These are phyloP conservation scores for Dendrobium nobile DNA, from an alignment of 106 monocot species.

Conservation along the genomic window DNA sequence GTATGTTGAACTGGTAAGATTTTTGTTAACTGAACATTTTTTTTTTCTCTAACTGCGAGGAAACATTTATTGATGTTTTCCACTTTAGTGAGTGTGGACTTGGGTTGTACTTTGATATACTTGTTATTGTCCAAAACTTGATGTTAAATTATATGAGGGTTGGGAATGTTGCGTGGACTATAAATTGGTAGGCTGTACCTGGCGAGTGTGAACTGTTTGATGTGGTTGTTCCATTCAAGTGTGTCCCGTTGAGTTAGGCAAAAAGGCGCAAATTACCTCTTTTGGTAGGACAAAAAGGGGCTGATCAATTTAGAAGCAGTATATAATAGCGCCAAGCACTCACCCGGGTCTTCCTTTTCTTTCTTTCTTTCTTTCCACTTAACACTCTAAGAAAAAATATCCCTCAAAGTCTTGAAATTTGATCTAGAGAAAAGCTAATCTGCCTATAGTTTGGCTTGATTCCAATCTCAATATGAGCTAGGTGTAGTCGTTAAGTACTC, in stretches of 20 bases:
- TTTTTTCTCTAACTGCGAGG: background rate
- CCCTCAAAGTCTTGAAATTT: too few species aligned
- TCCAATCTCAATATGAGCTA: too few species aligned
- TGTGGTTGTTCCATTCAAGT: background rate
- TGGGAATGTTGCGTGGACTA: background rate
- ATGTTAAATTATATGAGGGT: background rate
- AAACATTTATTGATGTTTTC: background rate
- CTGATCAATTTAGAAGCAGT: background rate
- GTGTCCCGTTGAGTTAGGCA: background rate
- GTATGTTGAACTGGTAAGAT: conserved; percentile 89
- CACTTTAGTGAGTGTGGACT: background rate
- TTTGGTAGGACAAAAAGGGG: background rate
- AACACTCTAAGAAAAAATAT: too few species aligned
- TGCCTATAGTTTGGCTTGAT: too few species aligned
- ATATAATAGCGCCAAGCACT: background rate
- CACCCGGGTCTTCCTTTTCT: too few species aligned
- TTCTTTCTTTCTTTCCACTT: too few species aligned
- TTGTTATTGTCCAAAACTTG: background rate
- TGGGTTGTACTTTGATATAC: background rate
- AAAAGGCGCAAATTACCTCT: background rate
- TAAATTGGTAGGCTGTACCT: background rate
- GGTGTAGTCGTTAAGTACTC: too few species aligned
- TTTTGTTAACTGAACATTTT: background rate
- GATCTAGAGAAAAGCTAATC: too few species aligned
- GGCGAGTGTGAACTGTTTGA: background rate